A percentile compares a stretch with the other conserved stretches of the same genome.
phyloP scores from a whole-genome alignment of 768 basidiomycete species.

The Naganishia friedmannii region DNA sequence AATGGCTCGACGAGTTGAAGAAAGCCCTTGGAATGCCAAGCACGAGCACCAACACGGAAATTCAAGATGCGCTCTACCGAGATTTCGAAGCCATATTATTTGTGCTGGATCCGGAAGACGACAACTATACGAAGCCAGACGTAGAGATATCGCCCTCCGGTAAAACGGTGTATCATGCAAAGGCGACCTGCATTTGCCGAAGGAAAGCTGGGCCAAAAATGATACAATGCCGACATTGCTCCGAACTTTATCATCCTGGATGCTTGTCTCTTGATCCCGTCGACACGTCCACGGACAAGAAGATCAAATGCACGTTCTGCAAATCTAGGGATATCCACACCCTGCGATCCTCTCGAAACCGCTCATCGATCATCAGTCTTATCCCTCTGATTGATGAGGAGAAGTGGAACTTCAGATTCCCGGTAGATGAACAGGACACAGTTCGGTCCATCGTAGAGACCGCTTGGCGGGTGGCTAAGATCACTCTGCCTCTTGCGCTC shows the following conservation, averaged over 20 bases:
- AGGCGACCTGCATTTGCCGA: constrained; percentile 48
- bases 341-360: constrained; percentile 34
- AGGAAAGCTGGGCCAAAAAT: constrained; percentile 36
- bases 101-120: constrained; percentile 41
- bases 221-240: constrained; percentile 43
- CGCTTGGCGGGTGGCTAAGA: constrained; percentile 32
- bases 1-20: constrained; percentile 39
- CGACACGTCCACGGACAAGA: constrained; percentile 28
- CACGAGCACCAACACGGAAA: constrained; percentile 26
- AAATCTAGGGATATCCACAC: constrained; percentile 31
- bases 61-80: constrained; percentile 6
- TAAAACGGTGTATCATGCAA: constrained; percentile 9
- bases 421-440: constrained; percentile 36
- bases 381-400: constrained; percentile 33
- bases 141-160: constrained; percentile 20
- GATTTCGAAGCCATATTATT: constrained; percentile 30
- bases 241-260: constrained; percentile 45
- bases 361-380: constrained; percentile 37
- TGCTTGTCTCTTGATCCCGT: constrained; percentile 39
- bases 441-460: constrained; percentile 34
- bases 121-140: constrained; percentile 12
- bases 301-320: constrained; percentile 29
- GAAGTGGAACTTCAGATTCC: constrained; percentile 41
- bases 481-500: constrained; percentile 37
- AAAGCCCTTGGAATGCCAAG: constrained; percentile 27